Percentiles rank a stretch among this genome's conserved stretches.
Evolutionary conservation across 139 green algal genomes (phyloP).

Genomic region (Closterium sp.): DNA sequence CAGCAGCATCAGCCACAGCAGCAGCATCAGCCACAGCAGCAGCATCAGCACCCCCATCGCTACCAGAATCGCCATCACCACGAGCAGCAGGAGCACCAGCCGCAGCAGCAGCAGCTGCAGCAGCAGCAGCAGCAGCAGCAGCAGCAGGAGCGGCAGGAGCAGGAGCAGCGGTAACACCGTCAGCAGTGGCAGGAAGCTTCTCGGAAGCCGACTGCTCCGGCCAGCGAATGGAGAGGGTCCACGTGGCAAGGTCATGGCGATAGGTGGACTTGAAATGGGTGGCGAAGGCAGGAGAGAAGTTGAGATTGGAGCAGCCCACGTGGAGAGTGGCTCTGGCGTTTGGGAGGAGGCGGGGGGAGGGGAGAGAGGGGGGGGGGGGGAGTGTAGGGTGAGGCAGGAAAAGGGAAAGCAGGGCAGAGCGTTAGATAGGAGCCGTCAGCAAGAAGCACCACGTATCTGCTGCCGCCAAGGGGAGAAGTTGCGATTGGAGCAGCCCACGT

Average conservation of each 20-base stretch:
- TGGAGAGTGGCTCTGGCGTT: background rate
- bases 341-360: too few relatives aligned
- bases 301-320: background rate
- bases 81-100: background rate
- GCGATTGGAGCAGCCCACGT: too few relatives aligned
- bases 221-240: background rate
- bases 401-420: background rate
- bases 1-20: background rate
- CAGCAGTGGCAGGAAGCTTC: background rate
- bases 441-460: too few relatives aligned
- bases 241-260: background rate
- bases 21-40: background rate
- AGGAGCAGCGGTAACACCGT: too few relatives aligned
- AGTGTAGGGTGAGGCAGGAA: background rate
- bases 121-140: background rate
- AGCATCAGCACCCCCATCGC: background rate
- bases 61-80: background rate
- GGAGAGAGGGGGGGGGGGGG: background rate
- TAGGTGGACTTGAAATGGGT: background rate
- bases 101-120: too few relatives aligned
- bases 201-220: background rate
- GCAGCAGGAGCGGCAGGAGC: background rate
- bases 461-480: too few relatives aligned
- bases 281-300: background rate
- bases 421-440: too few relatives aligned